These are phyloP conservation scores for Quercus engelmannii DNA, from an alignment of 306 rosid genomes.

Conservation along the genomic window DNA sequence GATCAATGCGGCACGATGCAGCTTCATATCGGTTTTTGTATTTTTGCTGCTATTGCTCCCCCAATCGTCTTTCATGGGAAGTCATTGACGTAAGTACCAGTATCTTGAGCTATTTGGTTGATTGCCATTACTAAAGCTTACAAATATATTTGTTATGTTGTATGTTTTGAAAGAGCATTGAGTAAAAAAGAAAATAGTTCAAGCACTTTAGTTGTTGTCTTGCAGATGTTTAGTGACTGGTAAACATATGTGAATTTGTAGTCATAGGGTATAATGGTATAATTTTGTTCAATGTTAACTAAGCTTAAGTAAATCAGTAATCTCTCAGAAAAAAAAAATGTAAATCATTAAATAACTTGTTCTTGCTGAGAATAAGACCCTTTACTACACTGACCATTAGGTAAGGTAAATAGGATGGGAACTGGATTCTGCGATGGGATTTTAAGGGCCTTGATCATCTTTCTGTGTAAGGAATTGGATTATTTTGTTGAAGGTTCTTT, in stretches of 20 bases:
- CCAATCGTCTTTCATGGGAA: conserved; percentile 91
- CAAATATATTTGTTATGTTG: background rate
- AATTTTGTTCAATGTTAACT: background rate
- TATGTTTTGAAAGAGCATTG: conserved; percentile 8
- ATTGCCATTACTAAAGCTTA: conserved; percentile 7
- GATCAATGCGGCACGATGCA: conserved; percentile 43
- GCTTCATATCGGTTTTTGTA: conserved; percentile 85
- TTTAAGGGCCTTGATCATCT: background rate
- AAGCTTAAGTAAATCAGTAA: background rate
- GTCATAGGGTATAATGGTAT: background rate
- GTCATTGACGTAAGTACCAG: conserved; percentile 83
- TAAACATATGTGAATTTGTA: background rate
- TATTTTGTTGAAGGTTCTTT: background rate
- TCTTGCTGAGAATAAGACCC: background rate
- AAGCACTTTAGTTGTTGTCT: background rate
- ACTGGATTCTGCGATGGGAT: background rate
- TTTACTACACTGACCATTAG: background rate
- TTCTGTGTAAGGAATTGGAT: background rate
- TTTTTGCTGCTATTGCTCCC: conserved; percentile 95
- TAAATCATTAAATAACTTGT: too few species aligned
- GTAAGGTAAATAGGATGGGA: too few species aligned
- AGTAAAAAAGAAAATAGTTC: background rate
- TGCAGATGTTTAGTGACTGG: background rate
- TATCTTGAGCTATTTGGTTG: conserved; percentile 2
- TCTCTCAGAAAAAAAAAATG: too few species aligned